Evolutionary conservation across 1,284 basidiomycete species (phyloP).

Genomic region (Tilletia indica): DNA sequence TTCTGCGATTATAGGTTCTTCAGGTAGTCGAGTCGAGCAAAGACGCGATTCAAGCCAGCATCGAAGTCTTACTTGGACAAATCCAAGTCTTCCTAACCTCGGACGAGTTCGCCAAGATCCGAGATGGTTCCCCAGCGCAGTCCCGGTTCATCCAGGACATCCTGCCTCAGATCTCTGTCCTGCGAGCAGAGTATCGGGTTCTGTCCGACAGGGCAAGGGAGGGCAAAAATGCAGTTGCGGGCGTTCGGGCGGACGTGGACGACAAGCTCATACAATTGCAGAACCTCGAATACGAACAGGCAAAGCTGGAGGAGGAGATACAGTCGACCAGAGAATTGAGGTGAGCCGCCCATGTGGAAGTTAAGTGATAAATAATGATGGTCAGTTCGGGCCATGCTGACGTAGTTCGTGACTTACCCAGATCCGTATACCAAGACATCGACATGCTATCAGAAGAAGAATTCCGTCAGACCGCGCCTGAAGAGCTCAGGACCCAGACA

Average conservation of each 20-base stretch:
- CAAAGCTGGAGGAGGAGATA: not conserved
- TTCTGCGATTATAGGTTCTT: no score
- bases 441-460: not conserved
- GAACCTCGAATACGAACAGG: conserved; percentile 5
- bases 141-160: not conserved
- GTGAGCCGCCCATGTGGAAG: not conserved
- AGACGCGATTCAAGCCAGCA: not conserved
- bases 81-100: not conserved
- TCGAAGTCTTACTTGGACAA: not conserved
- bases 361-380: not conserved
- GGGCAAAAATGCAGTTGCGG: not conserved
- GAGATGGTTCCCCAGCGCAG: not conserved
- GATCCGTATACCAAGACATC: conserved; percentile 9
- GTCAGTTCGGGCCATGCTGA: not conserved
- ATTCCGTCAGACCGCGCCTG: not conserved
- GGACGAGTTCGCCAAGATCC: not conserved
- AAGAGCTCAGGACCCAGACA: not conserved
- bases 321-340: not conserved
- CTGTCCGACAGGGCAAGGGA: not conserved
- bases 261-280: not conserved
- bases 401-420: not conserved
- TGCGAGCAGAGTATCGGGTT: not conserved
- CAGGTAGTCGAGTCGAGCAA: not conserved
- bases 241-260: not conserved
- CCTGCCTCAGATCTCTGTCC: not conserved